Evolutionary conservation across 352 stramenopile species (phyloP).

Genomic region (Globisporangium cederbergense): DNA sequence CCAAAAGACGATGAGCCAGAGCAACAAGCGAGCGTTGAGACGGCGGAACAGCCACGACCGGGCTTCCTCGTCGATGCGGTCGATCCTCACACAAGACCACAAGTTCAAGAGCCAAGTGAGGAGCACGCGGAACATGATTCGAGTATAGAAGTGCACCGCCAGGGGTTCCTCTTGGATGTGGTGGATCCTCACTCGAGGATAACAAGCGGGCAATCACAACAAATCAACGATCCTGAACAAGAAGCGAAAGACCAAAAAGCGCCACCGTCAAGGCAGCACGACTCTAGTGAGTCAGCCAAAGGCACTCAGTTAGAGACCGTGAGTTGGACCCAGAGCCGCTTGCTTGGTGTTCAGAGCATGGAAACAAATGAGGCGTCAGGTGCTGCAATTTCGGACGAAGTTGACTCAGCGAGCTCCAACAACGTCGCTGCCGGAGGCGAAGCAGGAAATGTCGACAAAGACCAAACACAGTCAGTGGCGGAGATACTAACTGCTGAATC

Average conservation of each 20-base stretch:
- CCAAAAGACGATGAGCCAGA: slow-evolving; percentile 8
- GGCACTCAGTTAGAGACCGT: neutral
- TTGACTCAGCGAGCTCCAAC: neutral
- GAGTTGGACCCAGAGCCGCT: neutral
- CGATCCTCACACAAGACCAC: neutral
- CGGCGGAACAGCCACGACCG: neutral
- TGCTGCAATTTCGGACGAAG: neutral
- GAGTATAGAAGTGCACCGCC: neutral
- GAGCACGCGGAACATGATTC: neutral
- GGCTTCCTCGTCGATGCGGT: neutral
- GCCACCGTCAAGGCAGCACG: neutral
- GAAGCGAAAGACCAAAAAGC: too few relatives aligned
- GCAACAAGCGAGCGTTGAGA: neutral
- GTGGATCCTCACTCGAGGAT: slow-evolving; percentile 2
- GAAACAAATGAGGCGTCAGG: neutral
- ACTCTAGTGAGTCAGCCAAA: neutral
- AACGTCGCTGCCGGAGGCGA: neutral
- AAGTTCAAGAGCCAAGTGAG: neutral
- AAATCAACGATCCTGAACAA: neutral
- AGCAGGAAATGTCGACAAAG: neutral
- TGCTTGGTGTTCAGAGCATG: neutral
- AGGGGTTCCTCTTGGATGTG: slow-evolving; percentile 8
- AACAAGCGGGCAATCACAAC: too few relatives aligned
- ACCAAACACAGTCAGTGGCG: neutral
- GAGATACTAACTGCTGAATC: neutral